Conservation (phyloP, 2,329 filamentous ascomycete species). For the Fusarium redolens region DNA sequence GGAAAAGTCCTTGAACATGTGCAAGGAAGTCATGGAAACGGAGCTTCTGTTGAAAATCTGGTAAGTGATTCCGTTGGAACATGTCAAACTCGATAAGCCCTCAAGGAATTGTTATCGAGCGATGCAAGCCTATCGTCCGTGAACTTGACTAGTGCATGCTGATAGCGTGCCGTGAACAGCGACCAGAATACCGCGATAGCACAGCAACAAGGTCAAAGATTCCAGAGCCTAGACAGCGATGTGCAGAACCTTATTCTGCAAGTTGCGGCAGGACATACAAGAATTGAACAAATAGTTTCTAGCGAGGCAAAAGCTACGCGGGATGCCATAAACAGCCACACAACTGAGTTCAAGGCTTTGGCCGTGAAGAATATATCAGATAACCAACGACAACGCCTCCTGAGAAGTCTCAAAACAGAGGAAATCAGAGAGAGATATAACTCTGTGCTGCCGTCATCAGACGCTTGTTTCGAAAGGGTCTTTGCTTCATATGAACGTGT, state of each 20-base stretch:
- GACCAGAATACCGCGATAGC: neutral
- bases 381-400: neutral
- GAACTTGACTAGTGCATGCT: neutral
- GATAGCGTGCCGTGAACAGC: accelerated
- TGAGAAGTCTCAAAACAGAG: neutral
- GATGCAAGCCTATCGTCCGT: no score
- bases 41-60: neutral
- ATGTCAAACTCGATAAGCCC: no score
- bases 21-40: neutral
- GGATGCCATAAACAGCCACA: neutral
- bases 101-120: no score
- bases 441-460: accelerated
- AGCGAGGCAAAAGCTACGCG: neutral
- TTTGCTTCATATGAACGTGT: neutral
- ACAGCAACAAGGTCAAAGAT: neutral
- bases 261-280: accelerated
- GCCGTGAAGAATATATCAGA: accelerated
- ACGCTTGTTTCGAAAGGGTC: neutral
- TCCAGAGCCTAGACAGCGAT: neutral
- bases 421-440: neutral
- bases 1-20: neutral
- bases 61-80: neutral
- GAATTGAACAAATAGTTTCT: neutral
- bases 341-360: neutral
- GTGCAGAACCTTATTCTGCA: neutral